Evolutionary conservation across 192 early-diverging fungal genomes (phyloP).

Genomic region (Chytriomyces hyalinus): DNA sequence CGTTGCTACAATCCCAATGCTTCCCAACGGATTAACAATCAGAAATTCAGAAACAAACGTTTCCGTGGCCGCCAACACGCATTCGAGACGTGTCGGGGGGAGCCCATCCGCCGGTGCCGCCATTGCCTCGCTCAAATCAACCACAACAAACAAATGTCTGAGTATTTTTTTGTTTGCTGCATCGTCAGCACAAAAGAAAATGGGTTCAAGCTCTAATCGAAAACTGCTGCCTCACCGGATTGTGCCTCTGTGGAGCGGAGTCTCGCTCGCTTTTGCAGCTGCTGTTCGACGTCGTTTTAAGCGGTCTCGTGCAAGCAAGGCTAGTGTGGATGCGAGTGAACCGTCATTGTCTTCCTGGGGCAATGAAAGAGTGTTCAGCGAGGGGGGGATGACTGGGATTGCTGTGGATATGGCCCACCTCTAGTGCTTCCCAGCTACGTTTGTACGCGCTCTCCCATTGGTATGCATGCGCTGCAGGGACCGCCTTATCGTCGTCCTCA

Average conservation of each 20-base stretch:
- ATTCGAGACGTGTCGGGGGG: conserved; percentile 79
- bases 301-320: conserved; percentile 16
- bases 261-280: not conserved
- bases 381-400: not conserved
- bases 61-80: conserved; percentile 67
- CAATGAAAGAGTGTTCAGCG: not conserved
- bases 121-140: conserved; percentile 88
- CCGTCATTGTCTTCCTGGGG: conserved; percentile 68
- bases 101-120: conserved; percentile 55
- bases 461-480: conserved; percentile 44
- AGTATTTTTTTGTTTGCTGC: conserved; percentile 56
- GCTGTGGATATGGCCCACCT: conserved; percentile 51
- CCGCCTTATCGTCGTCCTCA: conserved; percentile 2
- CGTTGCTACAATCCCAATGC: conserved; percentile 81
- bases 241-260: conserved; percentile 53
- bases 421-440: conserved; percentile 91
- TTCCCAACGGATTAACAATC: conserved; percentile 94
- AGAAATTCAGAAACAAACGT: conserved; percentile 88
- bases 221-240: conserved; percentile 30
- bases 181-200: conserved; percentile 43
- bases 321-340: conserved; percentile 75
- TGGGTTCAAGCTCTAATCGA: not conserved
- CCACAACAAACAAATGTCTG: conserved; percentile 79
- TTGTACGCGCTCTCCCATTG: conserved; percentile 98
- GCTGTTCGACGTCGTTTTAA: conserved; percentile 6